A percentile compares a stretch with the other conserved stretches of the same genome.
Conservation (phyloP, 169 alveolate genomes). For the Prorocentrum cordatum region DNA sequence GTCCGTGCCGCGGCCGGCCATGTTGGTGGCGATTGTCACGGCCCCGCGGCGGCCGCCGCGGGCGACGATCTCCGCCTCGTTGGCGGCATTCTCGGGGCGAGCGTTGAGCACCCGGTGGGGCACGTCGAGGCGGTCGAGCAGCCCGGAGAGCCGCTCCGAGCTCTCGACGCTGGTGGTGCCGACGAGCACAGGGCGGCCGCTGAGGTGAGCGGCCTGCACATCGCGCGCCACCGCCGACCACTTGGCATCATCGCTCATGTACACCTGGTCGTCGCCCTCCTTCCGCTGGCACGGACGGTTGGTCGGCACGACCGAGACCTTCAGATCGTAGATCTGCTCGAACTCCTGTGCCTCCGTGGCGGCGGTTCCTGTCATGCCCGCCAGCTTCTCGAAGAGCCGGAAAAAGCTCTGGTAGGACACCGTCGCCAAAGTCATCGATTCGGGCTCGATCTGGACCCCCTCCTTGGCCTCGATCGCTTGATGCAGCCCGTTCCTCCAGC, state of each 20-base stretch:
- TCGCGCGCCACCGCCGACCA: constrained; percentile 24
- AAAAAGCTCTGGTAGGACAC: constrained; percentile 43
- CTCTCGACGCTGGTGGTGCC: constrained; percentile 63
- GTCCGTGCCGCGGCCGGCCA: constrained; percentile 59
- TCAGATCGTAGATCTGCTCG: constrained; percentile 5
- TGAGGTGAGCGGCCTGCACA: background rate
- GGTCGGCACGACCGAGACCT: constrained; percentile 5
- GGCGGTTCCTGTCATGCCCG: constrained; percentile 59
- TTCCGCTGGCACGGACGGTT: constrained; percentile 33
- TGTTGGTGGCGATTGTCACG: constrained; percentile 49
- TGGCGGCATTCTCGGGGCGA: constrained; percentile 50
- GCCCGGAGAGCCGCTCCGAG: constrained; percentile 6
- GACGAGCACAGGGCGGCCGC: constrained; percentile 23
- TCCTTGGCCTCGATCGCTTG: constrained; percentile 62
- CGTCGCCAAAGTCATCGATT: constrained; percentile 11
- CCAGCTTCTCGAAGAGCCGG: constrained; percentile 26
- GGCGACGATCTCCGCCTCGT: constrained; percentile 43
- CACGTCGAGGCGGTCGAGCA: background rate
- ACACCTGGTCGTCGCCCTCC: constrained; percentile 41
- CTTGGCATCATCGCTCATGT: constrained; percentile 14
- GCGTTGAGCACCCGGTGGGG: constrained; percentile 31
- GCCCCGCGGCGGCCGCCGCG: constrained; percentile 36
- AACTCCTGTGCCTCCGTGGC: constrained; percentile 31
- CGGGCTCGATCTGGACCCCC: constrained; percentile 5
- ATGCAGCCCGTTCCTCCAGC: constrained; percentile 43